phyloP scores from a whole-genome alignment of 2,329 filamentous ascomycete genomes.

The Myriosclerotinia duriaeana region DNA sequence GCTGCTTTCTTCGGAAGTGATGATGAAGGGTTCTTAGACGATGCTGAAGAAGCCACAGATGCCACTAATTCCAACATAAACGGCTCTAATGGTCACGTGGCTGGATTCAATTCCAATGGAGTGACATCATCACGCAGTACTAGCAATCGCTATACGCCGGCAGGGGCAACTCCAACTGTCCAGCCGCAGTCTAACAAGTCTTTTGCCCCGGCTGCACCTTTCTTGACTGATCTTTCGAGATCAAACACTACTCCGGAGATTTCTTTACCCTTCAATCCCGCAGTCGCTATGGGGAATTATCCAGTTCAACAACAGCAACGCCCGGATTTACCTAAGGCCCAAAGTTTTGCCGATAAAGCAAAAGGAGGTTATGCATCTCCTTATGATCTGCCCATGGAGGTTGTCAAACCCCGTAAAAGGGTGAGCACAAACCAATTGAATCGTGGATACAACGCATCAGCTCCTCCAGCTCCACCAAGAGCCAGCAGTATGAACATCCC shows the following conservation, averaged over 20 bases:
- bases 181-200: conserved; percentile 28
- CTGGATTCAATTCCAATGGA: conserved; percentile 29
- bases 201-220: conserved; percentile 37
- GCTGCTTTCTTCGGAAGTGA: conserved; percentile 75
- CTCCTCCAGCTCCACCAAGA: conserved; percentile 36
- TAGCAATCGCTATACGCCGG: conserved; percentile 38
- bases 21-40: conserved; percentile 81
- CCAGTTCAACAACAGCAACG: conserved; percentile 38
- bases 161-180: conserved; percentile 24
- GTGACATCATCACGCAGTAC: conserved; percentile 29
- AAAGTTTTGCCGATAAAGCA: conserved; percentile 87
- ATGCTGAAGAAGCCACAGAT: conserved; percentile 35
- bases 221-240: conserved; percentile 38
- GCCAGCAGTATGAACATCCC: conserved; percentile 36
- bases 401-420: conserved; percentile 70
- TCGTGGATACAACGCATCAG: conserved; percentile 32
- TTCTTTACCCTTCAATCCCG: conserved; percentile 31
- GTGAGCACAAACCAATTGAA: conserved; percentile 51
- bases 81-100: conserved; percentile 39
- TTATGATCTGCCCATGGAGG: conserved; percentile 90
- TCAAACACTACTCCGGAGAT: conserved; percentile 25
- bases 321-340: conserved; percentile 57
- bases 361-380: conserved; percentile 93
- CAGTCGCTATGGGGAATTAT: conserved; percentile 29
- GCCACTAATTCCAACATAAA: conserved; percentile 29